Evolutionary conservation across 176 grass and related monocot genomes (phyloP).

Genomic region (Oryza glumipatula): DNA sequence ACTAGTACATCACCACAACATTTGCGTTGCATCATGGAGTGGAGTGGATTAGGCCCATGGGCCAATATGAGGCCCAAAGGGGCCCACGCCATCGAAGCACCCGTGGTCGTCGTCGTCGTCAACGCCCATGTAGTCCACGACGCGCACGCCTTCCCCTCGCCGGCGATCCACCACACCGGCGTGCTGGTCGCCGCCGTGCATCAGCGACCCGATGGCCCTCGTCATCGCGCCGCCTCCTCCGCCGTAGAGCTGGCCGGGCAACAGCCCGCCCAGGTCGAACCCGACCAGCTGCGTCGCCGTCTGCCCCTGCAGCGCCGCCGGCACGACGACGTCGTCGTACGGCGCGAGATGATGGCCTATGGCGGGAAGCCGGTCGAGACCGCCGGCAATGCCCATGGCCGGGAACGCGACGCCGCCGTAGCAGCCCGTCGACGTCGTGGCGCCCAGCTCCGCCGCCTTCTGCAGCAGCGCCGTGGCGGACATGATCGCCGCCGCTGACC

Average conservation of each 20-base stretch:
- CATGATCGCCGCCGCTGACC: conserved; percentile 38
- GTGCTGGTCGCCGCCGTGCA: not conserved
- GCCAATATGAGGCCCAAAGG: conserved; percentile 23
- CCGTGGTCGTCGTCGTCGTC: conserved; percentile 32
- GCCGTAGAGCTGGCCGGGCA: conserved; percentile 19
- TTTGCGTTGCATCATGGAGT: not conserved
- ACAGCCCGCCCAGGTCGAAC: conserved; percentile 23
- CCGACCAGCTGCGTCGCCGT: conserved; percentile 30
- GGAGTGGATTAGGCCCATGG: conserved; percentile 28
- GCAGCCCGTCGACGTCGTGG: conserved; percentile 8
- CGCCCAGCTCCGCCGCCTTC: conserved; percentile 64
- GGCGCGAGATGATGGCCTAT: not conserved
- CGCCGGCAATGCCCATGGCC: not conserved
- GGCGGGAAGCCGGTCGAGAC: not conserved
- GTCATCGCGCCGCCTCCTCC: not conserved
- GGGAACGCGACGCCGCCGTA: not conserved
- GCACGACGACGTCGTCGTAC: not conserved
- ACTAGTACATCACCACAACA: not conserved
- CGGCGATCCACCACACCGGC: not conserved
- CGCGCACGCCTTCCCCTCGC: conserved; percentile 17
- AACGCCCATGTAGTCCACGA: conserved; percentile 72
- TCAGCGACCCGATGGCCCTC: conserved; percentile 7
- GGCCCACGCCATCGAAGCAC: not conserved
- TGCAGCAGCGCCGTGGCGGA: conserved; percentile 77
- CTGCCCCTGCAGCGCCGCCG: not conserved